Percentiles rank a stretch among this genome's conserved stretches.
phyloP scores from a whole-genome alignment of 2,329 filamentous ascomycete genomes.

The Aphanoascus verrucosus region DNA sequence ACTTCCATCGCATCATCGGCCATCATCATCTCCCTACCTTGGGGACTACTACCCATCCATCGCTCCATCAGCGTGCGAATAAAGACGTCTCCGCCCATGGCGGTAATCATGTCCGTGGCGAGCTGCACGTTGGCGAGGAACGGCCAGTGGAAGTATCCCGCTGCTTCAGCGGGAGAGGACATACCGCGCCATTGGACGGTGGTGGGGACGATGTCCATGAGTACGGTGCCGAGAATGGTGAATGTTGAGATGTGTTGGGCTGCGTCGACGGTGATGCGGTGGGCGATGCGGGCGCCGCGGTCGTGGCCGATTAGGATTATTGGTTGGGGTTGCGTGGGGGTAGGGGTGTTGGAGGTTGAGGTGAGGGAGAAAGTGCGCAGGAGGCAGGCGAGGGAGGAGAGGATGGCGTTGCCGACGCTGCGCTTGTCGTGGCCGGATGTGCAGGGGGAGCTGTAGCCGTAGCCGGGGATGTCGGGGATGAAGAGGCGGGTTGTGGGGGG shows the following conservation, averaged over 20 bases:
- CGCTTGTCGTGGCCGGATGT: constrained; percentile 17
- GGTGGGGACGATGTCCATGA: constrained; percentile 44
- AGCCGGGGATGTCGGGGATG: constrained; percentile 40
- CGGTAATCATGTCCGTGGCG: constrained; percentile 36
- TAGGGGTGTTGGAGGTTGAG: background rate
- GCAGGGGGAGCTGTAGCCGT: constrained; percentile 34
- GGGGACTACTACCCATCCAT: constrained; percentile 22
- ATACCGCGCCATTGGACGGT: constrained; percentile 38
- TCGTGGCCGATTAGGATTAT: constrained; percentile 43
- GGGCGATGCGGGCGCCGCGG: constrained; percentile 41
- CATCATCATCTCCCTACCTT: constrained; percentile 13
- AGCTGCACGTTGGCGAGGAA: constrained; percentile 39
- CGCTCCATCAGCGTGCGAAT: constrained; percentile 25
- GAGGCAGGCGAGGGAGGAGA: constrained; percentile 8
- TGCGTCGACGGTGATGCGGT: constrained; percentile 39
- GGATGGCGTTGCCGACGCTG: constrained; percentile 15
- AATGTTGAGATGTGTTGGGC: constrained; percentile 21
- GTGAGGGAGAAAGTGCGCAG: background rate
- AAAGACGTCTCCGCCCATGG: constrained; percentile 35
- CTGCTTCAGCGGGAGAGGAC: constrained; percentile 27
- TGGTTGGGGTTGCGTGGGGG: background rate
- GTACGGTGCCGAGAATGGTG: constrained; percentile 31
- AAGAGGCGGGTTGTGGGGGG: constrained; percentile 36
- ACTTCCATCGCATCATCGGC: constrained; percentile 33
- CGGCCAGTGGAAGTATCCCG: constrained; percentile 42